phyloP scores from a whole-genome alignment of 139 green algal species.

The Edaphochlamys debaryana region DNA sequence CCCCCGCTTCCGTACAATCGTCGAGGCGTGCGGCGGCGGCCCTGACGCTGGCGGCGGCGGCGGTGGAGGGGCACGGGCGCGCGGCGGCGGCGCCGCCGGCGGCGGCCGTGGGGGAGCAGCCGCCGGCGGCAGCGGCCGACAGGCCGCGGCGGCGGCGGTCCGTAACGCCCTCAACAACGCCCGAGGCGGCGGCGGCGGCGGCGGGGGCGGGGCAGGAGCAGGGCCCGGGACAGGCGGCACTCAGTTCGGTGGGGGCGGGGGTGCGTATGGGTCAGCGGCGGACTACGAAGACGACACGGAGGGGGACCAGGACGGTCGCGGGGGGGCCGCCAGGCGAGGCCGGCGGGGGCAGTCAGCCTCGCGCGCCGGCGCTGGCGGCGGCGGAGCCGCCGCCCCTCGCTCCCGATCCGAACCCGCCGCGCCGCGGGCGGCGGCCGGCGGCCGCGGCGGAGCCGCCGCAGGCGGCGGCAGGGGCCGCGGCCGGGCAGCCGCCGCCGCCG shows the following conservation, averaged over 20 bases:
- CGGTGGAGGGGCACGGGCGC: not conserved
- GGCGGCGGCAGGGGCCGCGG: not conserved
- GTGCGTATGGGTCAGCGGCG: not conserved
- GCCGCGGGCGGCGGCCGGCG: not conserved
- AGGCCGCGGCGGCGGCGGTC: not conserved
- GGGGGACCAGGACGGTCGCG: not conserved
- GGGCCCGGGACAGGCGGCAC: no score
- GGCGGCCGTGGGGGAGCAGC: not conserved
- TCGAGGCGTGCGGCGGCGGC: conserved; percentile 23
- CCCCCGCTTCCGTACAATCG: conserved; percentile 47
- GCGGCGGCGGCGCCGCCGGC: not conserved
- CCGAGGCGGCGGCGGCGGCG: not conserved
- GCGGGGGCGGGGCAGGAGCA: not conserved
- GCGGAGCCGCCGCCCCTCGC: not conserved
- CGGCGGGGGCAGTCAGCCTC: not conserved
- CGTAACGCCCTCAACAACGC: conserved; percentile 12
- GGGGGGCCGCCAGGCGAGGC: not conserved
- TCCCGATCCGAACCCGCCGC: conserved; percentile 1
- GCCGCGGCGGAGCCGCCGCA: not conserved
- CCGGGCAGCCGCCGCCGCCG: not conserved
- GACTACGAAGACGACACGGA: not conserved
- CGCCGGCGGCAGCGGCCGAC: conserved; percentile 1
- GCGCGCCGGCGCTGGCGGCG: not conserved
- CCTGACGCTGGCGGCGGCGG: not conserved
- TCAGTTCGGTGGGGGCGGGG: not conserved